phyloP scores from a whole-genome alignment of 768 basidiomycete species.

The Boletellus emodensis region DNA sequence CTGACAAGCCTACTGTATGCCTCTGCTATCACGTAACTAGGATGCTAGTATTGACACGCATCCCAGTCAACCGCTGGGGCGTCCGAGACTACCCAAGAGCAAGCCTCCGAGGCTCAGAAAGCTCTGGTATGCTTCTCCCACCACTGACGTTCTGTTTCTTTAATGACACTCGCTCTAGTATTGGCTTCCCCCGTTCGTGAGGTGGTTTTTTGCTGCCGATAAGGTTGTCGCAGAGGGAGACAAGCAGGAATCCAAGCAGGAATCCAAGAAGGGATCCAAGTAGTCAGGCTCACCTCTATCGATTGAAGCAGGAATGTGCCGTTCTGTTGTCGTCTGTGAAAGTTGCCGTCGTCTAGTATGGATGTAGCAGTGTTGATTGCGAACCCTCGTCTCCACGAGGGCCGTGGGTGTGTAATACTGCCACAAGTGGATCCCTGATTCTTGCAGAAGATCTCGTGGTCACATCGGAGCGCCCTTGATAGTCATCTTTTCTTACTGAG shows the following conservation, averaged over 20 bases:
- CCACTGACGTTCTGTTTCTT: too few species aligned
- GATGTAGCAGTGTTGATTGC: too few species aligned
- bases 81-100: too few species aligned
- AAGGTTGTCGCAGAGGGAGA: neutral
- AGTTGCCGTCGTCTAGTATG: too few species aligned
- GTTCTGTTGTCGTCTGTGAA: too few species aligned
- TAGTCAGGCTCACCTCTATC: too few species aligned
- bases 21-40: neutral
- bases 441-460: neutral
- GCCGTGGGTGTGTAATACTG: neutral
- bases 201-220: neutral
- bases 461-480: neutral
- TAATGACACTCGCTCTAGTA: neutral
- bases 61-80: too few species aligned
- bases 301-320: too few species aligned
- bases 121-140: neutral
- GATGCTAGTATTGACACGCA: too few species aligned
- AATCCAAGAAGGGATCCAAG: too few species aligned
- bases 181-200: neutral
- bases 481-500: neutral
- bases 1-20: neutral
- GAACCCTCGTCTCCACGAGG: constrained; percentile 2
- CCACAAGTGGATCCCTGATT: constrained; percentile 1
- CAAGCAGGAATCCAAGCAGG: neutral
- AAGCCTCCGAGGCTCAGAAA: neutral